Evolutionary conservation across 73 alveolate species (phyloP).

Genomic region (Stentor coeruleus): DNA sequence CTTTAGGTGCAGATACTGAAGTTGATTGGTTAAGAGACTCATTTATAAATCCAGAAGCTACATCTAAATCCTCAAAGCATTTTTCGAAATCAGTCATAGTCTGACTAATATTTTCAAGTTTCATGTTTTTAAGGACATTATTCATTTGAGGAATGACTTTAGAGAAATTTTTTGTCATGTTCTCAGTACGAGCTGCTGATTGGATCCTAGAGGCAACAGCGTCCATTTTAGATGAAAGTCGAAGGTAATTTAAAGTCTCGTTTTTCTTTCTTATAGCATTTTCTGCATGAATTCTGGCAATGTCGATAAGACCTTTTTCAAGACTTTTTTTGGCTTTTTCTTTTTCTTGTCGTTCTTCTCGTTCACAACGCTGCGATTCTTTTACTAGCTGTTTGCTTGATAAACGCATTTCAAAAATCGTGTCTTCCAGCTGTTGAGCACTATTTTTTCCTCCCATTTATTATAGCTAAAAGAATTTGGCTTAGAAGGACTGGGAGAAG

Average conservation of each 20-base stretch:
- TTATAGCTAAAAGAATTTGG: no score
- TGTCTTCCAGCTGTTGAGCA: conserved; percentile 26
- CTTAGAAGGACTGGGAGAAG: no score
- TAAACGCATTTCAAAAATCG: conserved; percentile 22
- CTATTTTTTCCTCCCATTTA: conserved; percentile 5
- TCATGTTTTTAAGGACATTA: conserved; percentile 42
- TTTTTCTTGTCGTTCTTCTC: conserved; percentile 45
- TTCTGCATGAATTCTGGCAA: conserved; percentile 66
- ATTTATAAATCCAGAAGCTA: conserved; percentile 54
- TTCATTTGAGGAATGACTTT: conserved; percentile 40
- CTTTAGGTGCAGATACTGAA: conserved; percentile 36
- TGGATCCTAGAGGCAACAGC: conserved; percentile 58
- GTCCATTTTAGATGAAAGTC: conserved; percentile 64
- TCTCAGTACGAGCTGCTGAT: conserved; percentile 56
- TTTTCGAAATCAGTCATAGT: conserved; percentile 60
- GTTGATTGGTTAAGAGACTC: conserved; percentile 40
- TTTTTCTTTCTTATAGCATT: conserved; percentile 62
- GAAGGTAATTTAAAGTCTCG: conserved; percentile 56
- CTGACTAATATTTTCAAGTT: conserved; percentile 43
- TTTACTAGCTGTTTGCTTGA: conserved; percentile 19
- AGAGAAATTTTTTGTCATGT: conserved; percentile 42
- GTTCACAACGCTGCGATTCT: conserved; percentile 14
- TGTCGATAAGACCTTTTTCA: conserved; percentile 39
- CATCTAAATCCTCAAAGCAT: conserved; percentile 67
- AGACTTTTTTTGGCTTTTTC: conserved; percentile 28